Evolutionary conservation across 441 rosid genomes (phyloP).

Genomic region (Croton laevigatus): DNA sequence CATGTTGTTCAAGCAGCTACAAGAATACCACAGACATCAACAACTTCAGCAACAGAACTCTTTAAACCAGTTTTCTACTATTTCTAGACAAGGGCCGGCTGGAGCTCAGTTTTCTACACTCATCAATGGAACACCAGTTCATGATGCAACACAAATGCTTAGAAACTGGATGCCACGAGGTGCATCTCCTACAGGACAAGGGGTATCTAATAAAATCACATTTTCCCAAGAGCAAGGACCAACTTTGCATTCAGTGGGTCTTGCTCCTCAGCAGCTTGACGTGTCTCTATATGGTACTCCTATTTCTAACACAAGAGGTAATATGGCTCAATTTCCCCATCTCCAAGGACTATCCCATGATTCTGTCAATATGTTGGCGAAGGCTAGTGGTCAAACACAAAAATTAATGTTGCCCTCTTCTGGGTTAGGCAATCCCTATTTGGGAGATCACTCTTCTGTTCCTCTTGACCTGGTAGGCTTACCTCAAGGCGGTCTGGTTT

Average conservation of each 20-base stretch:
- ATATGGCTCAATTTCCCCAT: constrained; percentile 36
- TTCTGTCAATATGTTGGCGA: constrained; percentile 10
- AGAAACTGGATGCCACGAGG: constrained; percentile 56
- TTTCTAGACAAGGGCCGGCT: constrained; percentile 30
- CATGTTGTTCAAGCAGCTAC: constrained; percentile 57
- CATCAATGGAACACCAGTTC: constrained; percentile 59
- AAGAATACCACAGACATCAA: constrained; percentile 55
- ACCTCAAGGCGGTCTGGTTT: constrained; percentile 38
- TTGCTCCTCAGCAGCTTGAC: constrained; percentile 52
- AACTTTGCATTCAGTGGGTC: constrained; percentile 35
- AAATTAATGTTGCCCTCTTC: constrained; percentile 39
- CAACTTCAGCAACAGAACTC: constrained; percentile 42
- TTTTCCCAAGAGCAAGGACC: constrained; percentile 56
- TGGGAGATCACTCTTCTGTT: constrained; percentile 41
- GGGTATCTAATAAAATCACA: constrained; percentile 46
- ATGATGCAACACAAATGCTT: constrained; percentile 47
- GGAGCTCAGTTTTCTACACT: constrained; percentile 38
- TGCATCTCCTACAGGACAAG: constrained; percentile 44
- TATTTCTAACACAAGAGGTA: constrained; percentile 41
- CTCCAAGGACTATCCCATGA: constrained; percentile 18
- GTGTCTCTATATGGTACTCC: constrained; percentile 61
- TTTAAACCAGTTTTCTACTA: constrained; percentile 33
- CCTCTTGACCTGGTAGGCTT: constrained; percentile 36
- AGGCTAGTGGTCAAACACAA: constrained; percentile 37
- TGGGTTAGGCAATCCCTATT: constrained; percentile 37